Conservation (phyloP, 306 rosid genomes). For the Fragaria iinumae region DNA sequence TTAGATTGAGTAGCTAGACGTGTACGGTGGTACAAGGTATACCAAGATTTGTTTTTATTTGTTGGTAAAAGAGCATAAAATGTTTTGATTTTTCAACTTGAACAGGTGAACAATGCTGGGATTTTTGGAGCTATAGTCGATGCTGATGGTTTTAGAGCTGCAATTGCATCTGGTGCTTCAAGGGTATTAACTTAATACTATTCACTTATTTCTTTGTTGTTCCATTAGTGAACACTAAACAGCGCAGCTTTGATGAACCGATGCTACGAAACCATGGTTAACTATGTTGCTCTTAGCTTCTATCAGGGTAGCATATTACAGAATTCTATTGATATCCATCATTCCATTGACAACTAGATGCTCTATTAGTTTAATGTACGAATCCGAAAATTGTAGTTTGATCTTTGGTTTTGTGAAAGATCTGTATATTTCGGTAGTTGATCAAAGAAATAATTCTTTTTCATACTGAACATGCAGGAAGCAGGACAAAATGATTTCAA, state of each 20-base stretch:
- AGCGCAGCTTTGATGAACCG: neutral
- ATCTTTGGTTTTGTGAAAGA: neutral
- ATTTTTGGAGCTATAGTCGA: slow-evolving; percentile 26
- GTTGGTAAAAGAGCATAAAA: neutral
- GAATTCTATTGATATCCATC: neutral
- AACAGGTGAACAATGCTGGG: slow-evolving; percentile 56
- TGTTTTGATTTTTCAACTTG: neutral
- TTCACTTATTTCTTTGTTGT: neutral
- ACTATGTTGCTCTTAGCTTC: neutral
- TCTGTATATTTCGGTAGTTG: neutral
- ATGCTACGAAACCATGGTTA: neutral
- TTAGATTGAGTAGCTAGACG: neutral
- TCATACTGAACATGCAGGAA: slow-evolving; percentile 10
- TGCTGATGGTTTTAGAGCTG: slow-evolving; percentile 27
- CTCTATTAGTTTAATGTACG: neutral
- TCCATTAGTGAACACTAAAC: neutral
- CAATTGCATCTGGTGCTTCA: neutral
- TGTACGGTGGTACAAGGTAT: no score
- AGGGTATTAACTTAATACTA: neutral
- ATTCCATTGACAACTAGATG: neutral
- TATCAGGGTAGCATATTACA: neutral
- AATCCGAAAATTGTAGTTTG: neutral
- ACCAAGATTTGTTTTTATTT: no score
- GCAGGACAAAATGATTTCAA: slow-evolving; percentile 22
- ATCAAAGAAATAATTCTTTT: neutral